A percentile compares a stretch with the other conserved stretches of the same genome.
Evolutionary conservation across 1,284 basidiomycete genomes (phyloP).

Genomic region (Trametes polyzona): DNA sequence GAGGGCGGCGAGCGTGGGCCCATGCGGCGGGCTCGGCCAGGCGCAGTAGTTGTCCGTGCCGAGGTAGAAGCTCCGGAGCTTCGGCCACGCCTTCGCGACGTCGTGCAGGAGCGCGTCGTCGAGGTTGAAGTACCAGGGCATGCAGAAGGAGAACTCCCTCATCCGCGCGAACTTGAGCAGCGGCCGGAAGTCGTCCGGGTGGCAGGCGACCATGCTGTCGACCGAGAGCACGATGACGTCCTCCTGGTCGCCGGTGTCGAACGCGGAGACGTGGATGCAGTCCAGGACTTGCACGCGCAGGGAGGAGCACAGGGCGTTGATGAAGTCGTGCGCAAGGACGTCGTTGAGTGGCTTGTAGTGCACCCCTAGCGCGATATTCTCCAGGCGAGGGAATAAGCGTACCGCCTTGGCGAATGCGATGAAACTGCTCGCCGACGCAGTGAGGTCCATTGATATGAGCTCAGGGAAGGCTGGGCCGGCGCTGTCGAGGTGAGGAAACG

Average conservation of each 20-base stretch:
- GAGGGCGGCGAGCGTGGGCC: background rate
- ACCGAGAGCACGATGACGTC: background rate
- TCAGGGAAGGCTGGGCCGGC: background rate
- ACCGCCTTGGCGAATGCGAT: background rate
- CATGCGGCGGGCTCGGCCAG: background rate
- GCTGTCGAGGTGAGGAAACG: background rate
- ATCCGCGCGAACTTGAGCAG: background rate
- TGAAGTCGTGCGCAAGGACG: background rate
- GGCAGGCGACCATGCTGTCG: background rate
- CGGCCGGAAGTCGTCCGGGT: background rate
- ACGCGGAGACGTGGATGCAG: background rate
- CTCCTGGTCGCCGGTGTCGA: too few relatives aligned
- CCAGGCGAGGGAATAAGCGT: background rate
- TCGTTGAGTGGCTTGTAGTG: background rate
- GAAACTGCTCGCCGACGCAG: background rate
- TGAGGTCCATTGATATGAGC: background rate
- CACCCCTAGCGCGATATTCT: background rate
- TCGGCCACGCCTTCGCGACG: slow-evolving; percentile 3
- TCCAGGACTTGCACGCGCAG: background rate
- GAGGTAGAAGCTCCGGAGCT: background rate
- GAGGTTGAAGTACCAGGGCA: background rate
- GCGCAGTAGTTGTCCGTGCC: background rate
- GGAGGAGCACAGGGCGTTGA: background rate
- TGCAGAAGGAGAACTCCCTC: background rate
- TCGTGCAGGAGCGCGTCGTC: slow-evolving; percentile 7